Base-by-base conservation (phyloP, 495 filamentous ascomycete genomes). In the Cudoniella acicularis region DNA sequence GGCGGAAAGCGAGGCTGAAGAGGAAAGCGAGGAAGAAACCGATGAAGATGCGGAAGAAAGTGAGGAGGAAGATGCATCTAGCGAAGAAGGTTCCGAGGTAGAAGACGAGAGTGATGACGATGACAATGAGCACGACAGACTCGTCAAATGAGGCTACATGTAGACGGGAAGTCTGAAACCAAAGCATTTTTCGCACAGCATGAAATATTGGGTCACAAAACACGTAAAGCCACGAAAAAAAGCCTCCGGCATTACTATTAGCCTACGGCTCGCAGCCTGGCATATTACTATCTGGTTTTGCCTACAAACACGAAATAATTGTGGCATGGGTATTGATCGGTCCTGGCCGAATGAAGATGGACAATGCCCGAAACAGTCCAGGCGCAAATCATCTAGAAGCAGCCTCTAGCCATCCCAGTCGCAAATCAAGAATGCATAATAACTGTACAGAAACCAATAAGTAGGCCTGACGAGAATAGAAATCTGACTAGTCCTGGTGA, bases 1-100 rank as follows among this genome's bases (percentile, higher is more conserved):
- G 55, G 87, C 79, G 21, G 89, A 90, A 54, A 83, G 79, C 0
- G 71, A 71, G 3, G 60, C 42, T 3, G 70, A 70, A 41, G 69
- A 61, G 9, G 62, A 70, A n/a, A 70, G 69, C 23, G 71, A 70
- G 48, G 75, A 78, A 25, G 83, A 85, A 10, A 79, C 79, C 4
- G 75, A 78, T 0, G 79, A 82, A 0, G 78, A 79, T 0, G 81
- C 76, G 4, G 73, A 73, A 42, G 65, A 62, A 23, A 55, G 55
- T 18, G 65, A 64, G 27, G 74, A 67, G 24, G 68, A 65, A 36
- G 66, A 65, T n/a, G n/a, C n/a, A 17, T 69, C 64, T 18, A 76
- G 75, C 30, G 74, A 68, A 27, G 77, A 78, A 41, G 72, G 72
- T 20, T 75, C 75, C 52, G 69, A 76, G 11, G 48, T 6, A 10